These are phyloP conservation scores for Paradendryphiella salina DNA, from an alignment of 2,329 filamentous ascomycete genomes.

Conservation along the genomic window DNA sequence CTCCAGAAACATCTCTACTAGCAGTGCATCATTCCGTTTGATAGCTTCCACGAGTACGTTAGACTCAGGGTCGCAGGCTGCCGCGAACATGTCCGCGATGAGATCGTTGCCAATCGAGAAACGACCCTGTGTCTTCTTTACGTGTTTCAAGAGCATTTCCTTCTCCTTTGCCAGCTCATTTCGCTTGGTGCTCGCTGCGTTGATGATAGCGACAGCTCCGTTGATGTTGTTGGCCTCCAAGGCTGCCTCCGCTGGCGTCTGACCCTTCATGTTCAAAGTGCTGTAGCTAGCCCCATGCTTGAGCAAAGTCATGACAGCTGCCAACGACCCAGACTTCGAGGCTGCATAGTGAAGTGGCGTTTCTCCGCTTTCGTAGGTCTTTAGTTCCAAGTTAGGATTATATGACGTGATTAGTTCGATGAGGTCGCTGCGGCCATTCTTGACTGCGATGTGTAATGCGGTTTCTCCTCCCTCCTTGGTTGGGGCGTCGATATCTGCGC, in stretches of 20 bases:
- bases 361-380: conserved; percentile 30
- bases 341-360: conserved; percentile 43
- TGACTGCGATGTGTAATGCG: conserved; percentile 39
- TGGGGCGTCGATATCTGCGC: conserved; percentile 30
- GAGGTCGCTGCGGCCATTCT: conserved; percentile 28
- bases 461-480: conserved; percentile 33
- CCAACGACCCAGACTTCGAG: conserved; percentile 27
- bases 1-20: conserved; percentile 39
- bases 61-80: conserved; percentile 41
- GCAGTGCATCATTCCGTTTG: conserved; percentile 30
- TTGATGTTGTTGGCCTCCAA: conserved; percentile 34
- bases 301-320: conserved; percentile 30
- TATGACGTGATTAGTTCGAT: conserved; percentile 32
- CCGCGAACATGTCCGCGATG: conserved; percentile 39
- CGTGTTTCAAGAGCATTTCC: conserved; percentile 37
- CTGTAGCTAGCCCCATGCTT: conserved; percentile 36
- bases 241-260: conserved; percentile 36
- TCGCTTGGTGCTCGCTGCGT: conserved; percentile 31
- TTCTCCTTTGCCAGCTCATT: conserved; percentile 38
- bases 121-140: conserved; percentile 31
- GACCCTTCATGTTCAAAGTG: conserved; percentile 21
- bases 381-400: conserved; percentile 27
- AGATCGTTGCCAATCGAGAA: conserved; percentile 40
- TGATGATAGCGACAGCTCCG: conserved; percentile 39
- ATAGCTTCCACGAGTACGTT: conserved; percentile 41